A percentile compares a stretch with the other conserved stretches of the same genome.
Conservation (phyloP, 192 early-diverging fungal genomes). For the Mortierella hygrophila region DNA sequence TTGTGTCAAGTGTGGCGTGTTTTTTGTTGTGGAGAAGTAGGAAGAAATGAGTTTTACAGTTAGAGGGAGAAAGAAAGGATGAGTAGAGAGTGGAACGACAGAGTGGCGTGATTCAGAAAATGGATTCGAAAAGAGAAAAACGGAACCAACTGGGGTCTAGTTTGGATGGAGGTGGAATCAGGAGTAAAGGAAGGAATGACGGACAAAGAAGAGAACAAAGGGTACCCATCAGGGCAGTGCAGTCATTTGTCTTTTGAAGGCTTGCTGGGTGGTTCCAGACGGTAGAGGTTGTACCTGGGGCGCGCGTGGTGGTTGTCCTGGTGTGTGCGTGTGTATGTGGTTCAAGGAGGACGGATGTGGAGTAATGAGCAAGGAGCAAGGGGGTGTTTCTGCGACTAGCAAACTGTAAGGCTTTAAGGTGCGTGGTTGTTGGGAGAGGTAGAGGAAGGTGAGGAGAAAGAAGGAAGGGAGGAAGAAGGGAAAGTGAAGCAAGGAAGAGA, state of each 20-base stretch:
- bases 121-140: background rate
- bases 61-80: background rate
- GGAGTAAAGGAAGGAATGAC: background rate
- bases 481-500: background rate
- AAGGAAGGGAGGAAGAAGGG: background rate
- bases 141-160: background rate
- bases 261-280: too few species aligned
- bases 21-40: background rate
- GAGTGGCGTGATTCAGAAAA: constrained; percentile 1
- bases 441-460: background rate
- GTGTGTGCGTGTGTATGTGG: background rate
- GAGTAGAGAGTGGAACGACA: background rate
- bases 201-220: background rate
- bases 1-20: background rate
- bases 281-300: background rate
- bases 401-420: background rate
- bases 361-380: background rate
- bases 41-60: background rate
- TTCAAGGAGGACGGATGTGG: too few species aligned
- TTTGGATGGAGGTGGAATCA: background rate
- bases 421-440: background rate
- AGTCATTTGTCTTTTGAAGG: too few species aligned
- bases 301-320: too few species aligned
- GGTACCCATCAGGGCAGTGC: too few species aligned
- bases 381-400: background rate